Conservation (phyloP, 140 eudicot genomes). For the Cichorium intybus region DNA sequence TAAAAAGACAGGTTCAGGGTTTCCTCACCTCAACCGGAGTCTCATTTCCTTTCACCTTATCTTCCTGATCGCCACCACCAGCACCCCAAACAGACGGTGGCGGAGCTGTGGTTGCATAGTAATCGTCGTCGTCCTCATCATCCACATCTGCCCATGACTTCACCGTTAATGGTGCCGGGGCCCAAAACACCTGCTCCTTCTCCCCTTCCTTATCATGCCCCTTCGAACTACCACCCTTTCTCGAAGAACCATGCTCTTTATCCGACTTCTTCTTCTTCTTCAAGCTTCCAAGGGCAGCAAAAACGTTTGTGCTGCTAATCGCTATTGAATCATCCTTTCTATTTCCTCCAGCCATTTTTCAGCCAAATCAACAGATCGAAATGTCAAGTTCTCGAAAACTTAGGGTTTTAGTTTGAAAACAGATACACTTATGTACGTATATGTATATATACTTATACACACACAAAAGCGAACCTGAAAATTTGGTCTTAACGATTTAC, state of each 20-base stretch:
- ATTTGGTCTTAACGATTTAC: slow-evolving; percentile 1
- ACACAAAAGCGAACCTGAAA: slow-evolving; percentile 33
- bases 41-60: slow-evolving; percentile 43
- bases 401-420: slow-evolving; percentile 8
- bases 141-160: slow-evolving; percentile 98
- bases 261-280: slow-evolving; percentile 91
- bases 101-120: slow-evolving; percentile 73
- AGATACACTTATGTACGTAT: slow-evolving; percentile 18
- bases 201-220: slow-evolving; percentile 40
- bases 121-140: slow-evolving; percentile 95
- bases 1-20: background rate
- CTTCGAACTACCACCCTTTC: slow-evolving; percentile 45
- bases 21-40: slow-evolving; percentile 53
- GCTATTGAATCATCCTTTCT: slow-evolving; percentile 68
- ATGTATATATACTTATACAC: slow-evolving; percentile 17
- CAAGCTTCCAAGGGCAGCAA: slow-evolving; percentile 79
- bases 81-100: slow-evolving; percentile 65
- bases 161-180: slow-evolving; percentile 62
- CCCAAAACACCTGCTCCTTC: slow-evolving; percentile 71
- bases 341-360: slow-evolving; percentile 81
- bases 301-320: slow-evolving; percentile 71
- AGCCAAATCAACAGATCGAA: slow-evolving; percentile 15
- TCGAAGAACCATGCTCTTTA: slow-evolving; percentile 46
- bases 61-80: slow-evolving; percentile 34
- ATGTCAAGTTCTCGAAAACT: slow-evolving; percentile 11